Evolutionary conservation across 1,139 yeast species (phyloP), one percentile per base, ranked within the genome.

Genomic region (Pneumocystis canis): DNA sequence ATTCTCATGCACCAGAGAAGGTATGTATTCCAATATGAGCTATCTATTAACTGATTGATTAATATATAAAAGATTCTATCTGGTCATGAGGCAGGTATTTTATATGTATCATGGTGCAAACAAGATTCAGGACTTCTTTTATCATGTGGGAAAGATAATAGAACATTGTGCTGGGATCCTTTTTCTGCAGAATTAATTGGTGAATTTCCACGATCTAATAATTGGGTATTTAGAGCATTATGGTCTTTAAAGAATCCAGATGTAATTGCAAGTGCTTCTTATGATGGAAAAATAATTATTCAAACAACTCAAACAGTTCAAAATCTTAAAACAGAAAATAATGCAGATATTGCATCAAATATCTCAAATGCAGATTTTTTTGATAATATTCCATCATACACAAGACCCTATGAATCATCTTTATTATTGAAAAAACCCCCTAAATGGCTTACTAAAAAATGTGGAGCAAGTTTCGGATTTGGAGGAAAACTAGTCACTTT

Each of bases 221-320:
- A 89, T 74, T 92, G 98, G 98, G 86, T 89, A 33, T 92, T 89
- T 76, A 84, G 87, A 73, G 82, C 95, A 18, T 80, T 82, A 69
- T 92, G 90, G 77, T 95, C 96, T 65, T 95, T 96, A 58, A 74
- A 78, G 33, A 83, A 88, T 32, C 98, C 99, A 4, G 97, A 90
- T 66, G 76, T 89, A 64, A 87, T 94, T 77, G 98, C 97, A 6
- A 82, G 90, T 64, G 94, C 97, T 31, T 87, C 97, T 16, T 88
- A 87, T 69, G 97, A 90, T 73, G 95, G 95, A 64, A 89, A 87
- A 73, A 80, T 94, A 65, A 76, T 82, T 61, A 79, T 92, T 58
- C 97, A 90, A 75, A 82, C 96, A 47, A 77, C 94, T 66, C 99
- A 94, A 75, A 96, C 89, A 71, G 84, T 85, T 25, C 64, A 65